phyloP scores from a whole-genome alignment of 2,329 filamentous ascomycete species.

The Colletotrichum sp. region DNA sequence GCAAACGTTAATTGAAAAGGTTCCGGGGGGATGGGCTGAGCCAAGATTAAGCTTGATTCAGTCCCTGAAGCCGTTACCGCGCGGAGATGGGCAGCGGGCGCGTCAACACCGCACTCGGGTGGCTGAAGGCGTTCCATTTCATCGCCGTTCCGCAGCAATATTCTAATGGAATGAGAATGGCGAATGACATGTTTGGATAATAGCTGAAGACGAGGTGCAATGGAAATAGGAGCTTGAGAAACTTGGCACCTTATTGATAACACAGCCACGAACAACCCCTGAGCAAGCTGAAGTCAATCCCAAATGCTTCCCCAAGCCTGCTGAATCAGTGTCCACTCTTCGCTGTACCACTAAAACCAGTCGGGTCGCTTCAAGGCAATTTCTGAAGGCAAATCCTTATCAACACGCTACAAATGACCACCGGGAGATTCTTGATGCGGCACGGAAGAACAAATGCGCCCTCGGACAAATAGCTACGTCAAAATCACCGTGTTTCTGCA shows the following conservation, averaged over 20 bases:
- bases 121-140: background rate
- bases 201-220: background rate
- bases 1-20: background rate
- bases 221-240: background rate
- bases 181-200: background rate
- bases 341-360: background rate
- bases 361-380: background rate
- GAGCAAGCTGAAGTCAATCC: background rate
- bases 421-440: background rate
- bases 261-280: background rate
- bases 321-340: background rate
- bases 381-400: background rate
- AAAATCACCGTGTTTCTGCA: background rate
- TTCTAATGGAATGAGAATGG: background rate
- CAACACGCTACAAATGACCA: background rate
- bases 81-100: background rate
- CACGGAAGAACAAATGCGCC: background rate
- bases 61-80: background rate
- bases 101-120: background rate
- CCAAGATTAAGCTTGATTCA: background rate
- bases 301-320: background rate
- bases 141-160: background rate
- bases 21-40: background rate
- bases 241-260: background rate
- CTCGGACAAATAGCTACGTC: background rate